phyloP scores from a whole-genome alignment of 495 filamentous ascomycete genomes.

The Talaromyces thailandensis region DNA sequence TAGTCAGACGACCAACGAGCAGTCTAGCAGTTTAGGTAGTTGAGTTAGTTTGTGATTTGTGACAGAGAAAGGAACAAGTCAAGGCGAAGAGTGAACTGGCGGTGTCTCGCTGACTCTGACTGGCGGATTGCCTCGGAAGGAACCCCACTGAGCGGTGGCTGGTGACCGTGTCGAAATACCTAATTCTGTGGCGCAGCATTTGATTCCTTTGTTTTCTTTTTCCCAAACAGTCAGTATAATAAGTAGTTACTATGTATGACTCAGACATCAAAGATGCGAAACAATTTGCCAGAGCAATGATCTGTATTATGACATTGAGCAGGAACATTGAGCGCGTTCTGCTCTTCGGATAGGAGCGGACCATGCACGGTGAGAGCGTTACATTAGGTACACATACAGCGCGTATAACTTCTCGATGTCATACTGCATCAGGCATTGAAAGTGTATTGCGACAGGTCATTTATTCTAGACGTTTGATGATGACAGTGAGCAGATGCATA shows the following conservation, averaged over 20 bases:
- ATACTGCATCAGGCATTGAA: constrained; percentile 8
- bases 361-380: not conserved
- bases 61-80: not conserved
- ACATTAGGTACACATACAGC: constrained; percentile 4
- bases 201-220: not conserved
- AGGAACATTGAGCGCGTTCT: no score
- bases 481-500: not conserved
- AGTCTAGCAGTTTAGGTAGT: no score
- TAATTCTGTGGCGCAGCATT: not conserved
- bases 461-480: not conserved
- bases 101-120: not conserved
- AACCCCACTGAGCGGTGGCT: constrained; percentile 31
- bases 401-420: not conserved
- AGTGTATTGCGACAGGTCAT: not conserved
- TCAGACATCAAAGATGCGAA: no score
- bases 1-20: not conserved
- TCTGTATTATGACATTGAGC: no score
- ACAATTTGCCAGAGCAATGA: no score
- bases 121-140: constrained; percentile 20
- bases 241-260: no score
- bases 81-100: not conserved
- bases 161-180: constrained; percentile 3
- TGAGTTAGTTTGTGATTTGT: not conserved
- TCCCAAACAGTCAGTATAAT: not conserved
- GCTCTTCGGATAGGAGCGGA: no score